Base-by-base conservation (phyloP, 768 basidiomycete genomes). In the Russula compacta region DNA sequence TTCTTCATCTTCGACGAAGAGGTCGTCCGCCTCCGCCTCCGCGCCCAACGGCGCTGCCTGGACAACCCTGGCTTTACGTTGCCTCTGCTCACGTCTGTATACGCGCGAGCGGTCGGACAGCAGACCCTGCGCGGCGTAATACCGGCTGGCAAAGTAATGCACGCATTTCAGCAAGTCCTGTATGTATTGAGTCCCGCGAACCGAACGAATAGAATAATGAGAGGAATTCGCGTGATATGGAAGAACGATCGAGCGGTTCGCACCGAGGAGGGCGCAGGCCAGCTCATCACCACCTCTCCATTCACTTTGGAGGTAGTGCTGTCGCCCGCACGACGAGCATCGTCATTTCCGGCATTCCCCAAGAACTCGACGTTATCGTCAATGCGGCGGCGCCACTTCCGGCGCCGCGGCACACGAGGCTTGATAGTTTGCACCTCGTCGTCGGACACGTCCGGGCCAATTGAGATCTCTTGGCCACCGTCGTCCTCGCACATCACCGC, bases 51-150 rank as follows among this genome's bases (percentile, higher is more conserved):
- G 57, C n/a, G 64, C 57, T 40, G 54, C 35, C 6, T 29, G 57
- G 19, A 24, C n/a, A 40, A 8, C 66, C 47, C 61, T 55, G 11
- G 67, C 46, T 54, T 61, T 61, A 57, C 69, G 73, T 53, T 64
- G 68, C 65, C 74, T 82, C 69, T 71, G 76, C 66, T 73, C 73
- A 60, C 68, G 73, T 12, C 82, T 78, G 60, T 75, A 80, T 44
- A 79, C 70, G 56, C 75, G 77, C 15, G 79, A 73, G 11, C 71
- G 74, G 62, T 88, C 79, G 19, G 76, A 71, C 2, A 89, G 70
- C 63, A 88, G 79, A 0, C 83, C 86, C 57, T 77, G 75, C 64
- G 83, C 82, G 21, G 74, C 73, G 65, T 89, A 92, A 69, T 85
- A 85, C 21, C 71, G 72, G 50, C 77, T 78, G 24, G 81, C 71